Evolutionary conservation across 2,329 filamentous ascomycete species (phyloP).

Genomic region (Ophiostoma populinum): DNA sequence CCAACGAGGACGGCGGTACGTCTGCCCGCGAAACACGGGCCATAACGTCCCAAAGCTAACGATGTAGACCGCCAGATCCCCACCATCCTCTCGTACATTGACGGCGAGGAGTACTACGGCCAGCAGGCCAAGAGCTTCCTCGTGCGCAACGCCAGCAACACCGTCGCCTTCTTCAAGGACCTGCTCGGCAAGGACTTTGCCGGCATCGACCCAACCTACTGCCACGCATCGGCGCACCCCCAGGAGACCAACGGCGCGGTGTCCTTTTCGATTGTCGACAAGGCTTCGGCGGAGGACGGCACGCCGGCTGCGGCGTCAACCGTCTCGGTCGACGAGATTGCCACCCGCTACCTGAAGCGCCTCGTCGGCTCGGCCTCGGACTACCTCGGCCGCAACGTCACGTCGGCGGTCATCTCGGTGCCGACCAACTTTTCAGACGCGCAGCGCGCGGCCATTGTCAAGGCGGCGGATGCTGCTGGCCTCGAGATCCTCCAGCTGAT

Average conservation of each 20-base stretch:
- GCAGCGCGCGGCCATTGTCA: conserved; percentile 65
- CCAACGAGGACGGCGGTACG: conserved; percentile 92
- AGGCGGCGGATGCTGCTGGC: conserved; percentile 62
- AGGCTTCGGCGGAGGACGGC: conserved; percentile 28
- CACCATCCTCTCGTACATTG: conserved; percentile 81
- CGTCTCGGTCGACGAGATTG: conserved; percentile 62
- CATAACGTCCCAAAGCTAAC: too few relatives aligned
- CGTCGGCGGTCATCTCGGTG: conserved; percentile 83
- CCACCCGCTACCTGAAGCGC: conserved; percentile 69
- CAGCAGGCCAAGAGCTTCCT: conserved; percentile 89
- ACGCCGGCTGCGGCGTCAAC: conserved; percentile 33
- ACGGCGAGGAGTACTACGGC: conserved; percentile 92
- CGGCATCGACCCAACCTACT: conserved; percentile 88
- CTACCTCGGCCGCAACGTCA: conserved; percentile 70
- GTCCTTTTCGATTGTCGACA: conserved; percentile 72
- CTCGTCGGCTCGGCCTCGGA: conserved; percentile 72
- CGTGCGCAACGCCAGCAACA: conserved; percentile 82
- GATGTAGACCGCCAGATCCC: conserved; percentile 90
- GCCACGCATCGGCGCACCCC: conserved; percentile 85
- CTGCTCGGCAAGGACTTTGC: conserved; percentile 93
- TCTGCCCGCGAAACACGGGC: too few relatives aligned
- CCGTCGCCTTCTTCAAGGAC: conserved; percentile 88
- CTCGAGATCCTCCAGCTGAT: conserved; percentile 88
- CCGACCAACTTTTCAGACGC: conserved; percentile 84
- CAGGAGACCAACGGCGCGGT: conserved; percentile 54